Conservation (phyloP, 441 rosid species). For the Isatis lusitanica region DNA sequence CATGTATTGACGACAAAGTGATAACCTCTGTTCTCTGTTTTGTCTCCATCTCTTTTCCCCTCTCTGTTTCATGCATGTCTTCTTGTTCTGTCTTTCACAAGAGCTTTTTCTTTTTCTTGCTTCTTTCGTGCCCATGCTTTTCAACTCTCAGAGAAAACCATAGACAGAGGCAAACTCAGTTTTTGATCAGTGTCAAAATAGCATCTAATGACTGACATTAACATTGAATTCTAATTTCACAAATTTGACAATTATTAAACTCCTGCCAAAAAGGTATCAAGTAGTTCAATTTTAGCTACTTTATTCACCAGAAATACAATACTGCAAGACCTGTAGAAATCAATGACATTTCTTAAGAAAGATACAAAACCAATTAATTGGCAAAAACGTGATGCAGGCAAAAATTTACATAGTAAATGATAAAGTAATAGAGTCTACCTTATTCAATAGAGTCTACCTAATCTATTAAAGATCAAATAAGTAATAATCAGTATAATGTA, state of each 20-base stretch:
- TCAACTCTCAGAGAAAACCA: slow-evolving; percentile 33
- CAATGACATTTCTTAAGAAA: neutral
- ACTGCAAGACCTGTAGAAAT: neutral
- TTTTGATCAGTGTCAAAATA: slow-evolving; percentile 18
- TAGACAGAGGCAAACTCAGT: slow-evolving; percentile 23
- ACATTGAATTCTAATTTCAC: slow-evolving; percentile 22
- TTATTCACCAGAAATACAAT: slow-evolving; percentile 2
- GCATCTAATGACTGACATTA: slow-evolving; percentile 28
- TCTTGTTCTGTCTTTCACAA: slow-evolving; percentile 29
- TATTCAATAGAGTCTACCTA: too few relatives aligned
- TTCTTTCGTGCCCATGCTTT: slow-evolving; percentile 25
- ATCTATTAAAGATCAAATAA: neutral
- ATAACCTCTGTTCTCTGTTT: slow-evolving; percentile 27
- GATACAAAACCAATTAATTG: slow-evolving; percentile 14
- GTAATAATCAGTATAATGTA: neutral
- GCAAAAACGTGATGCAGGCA: neutral
- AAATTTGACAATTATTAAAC: slow-evolving; percentile 18
- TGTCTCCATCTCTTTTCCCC: slow-evolving; percentile 30
- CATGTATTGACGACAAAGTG: slow-evolving; percentile 15
- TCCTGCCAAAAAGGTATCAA: slow-evolving; percentile 1
- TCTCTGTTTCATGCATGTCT: slow-evolving; percentile 24
- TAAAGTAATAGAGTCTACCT: too few relatives aligned
- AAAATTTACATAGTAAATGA: neutral
- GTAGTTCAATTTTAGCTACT: slow-evolving; percentile 1
- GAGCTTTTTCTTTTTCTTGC: slow-evolving; percentile 22